Evolutionary conservation across 352 stramenopile genomes (phyloP), one percentile per base, ranked within the genome.

Genomic region (Phytopythium helicoides): DNA sequence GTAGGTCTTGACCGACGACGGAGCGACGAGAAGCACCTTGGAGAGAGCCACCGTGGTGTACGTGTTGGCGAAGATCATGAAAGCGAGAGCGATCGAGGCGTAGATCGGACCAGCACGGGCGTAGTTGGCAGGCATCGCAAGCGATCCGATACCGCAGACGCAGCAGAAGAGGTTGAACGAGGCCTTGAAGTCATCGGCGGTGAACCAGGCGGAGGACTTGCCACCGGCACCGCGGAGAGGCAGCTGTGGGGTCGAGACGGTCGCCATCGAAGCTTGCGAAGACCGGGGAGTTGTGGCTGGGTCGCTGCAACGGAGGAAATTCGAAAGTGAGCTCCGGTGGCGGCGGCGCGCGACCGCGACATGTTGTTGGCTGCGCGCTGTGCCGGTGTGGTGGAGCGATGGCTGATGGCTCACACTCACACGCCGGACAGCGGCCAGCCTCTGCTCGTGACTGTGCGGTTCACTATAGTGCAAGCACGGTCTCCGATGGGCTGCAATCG

Each of bases 21-120:
- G 75, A 5, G 75, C 58, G 4, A 67, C 58, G 15, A 86, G 56
- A 56, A 86, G 23, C 9, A 81, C 72, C 25, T 66, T 64, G 45
- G 64, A 79, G n/a, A 75, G 53, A 18, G 62, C 68, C 31, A 85
- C 65, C 0, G 73, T 80, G 10, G 73, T 61, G 55, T 81, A 85
- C 23, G 75, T 69, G 58, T 85, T 85, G 54, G 68, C 67, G 45
- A 77, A 77, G 19, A 70, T 70, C 69, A 83, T 83, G 54, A 79
- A 84, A 3, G 70, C 51, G 33, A 80, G 42, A 0, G 74, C 74
- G 36, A 74, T 61, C 1, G 61, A 62, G 1, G 73, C 75, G 48
- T 64, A 66, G 18, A 66, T 34, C 6, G 73, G 71, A 10, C 73
- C 73, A 19, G 73, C 71, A 16, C 75, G 75, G 3, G 75, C 66